phyloP scores from a whole-genome alignment of 176 grass and related monocot genomes.

The Tuctoria greenei region DNA sequence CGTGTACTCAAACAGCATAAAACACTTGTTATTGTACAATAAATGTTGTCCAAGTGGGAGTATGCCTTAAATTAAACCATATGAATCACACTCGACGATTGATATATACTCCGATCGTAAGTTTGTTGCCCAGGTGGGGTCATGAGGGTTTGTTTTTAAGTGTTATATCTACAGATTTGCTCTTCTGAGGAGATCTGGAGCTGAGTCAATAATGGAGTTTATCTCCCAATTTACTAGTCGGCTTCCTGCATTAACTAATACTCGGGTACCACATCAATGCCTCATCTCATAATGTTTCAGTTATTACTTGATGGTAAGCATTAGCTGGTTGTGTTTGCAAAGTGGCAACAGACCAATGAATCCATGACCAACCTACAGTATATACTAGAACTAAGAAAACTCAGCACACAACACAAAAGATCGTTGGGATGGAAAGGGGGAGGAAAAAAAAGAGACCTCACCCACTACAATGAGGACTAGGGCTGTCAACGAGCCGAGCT shows the following conservation, averaged over 20 bases:
- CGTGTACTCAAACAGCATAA: not conserved
- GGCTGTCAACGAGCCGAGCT: too few relatives aligned
- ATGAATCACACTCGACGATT: not conserved
- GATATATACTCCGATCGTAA: not conserved
- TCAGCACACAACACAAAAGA: constrained; percentile 1
- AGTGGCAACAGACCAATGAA: constrained; percentile 14
- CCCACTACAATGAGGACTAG: constrained; percentile 17
- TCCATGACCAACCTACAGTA: not conserved
- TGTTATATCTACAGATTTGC: constrained; percentile 17
- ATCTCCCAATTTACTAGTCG: constrained; percentile 10
- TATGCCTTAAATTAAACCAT: not conserved
- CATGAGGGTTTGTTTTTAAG: not conserved
- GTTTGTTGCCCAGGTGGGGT: not conserved
- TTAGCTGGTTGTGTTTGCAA: constrained; percentile 23
- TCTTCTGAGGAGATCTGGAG: constrained; percentile 22
- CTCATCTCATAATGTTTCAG: not conserved
- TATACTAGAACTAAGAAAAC: not conserved
- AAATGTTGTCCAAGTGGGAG: not conserved
- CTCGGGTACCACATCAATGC: not conserved
- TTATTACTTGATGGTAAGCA: not conserved
- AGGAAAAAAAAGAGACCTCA: not conserved
- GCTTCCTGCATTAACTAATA: not conserved
- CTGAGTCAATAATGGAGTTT: constrained; percentile 3
- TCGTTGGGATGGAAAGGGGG: constrained; percentile 5
- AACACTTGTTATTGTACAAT: not conserved